Evolutionary conservation across 495 filamentous ascomycete genomes (phyloP), one percentile per base, ranked within the genome.

Genomic region (Penicillium bovifimosum): DNA sequence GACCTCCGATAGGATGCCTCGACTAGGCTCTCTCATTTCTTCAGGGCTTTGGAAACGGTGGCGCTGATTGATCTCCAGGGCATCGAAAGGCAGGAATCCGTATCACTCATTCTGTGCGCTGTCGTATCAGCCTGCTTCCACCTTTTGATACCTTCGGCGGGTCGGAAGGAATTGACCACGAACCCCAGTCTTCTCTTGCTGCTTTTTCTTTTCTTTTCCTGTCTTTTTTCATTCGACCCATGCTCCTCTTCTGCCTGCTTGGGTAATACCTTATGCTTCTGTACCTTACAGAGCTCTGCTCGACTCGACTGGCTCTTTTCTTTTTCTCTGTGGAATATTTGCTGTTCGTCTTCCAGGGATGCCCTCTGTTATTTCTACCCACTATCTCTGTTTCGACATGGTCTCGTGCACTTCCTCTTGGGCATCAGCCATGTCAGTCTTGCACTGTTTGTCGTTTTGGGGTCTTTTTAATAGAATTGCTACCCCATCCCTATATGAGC

Each of bases 31-130:
- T 35, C 32, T 24, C 31, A 9, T 9, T 34, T 34, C n/a, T 44
- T 47, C 59, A 62, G 60, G 62, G 59, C 59, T 60, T 49, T 65
- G 55, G 47, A 52, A 59, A 58, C 57, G 32, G 51, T 54, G 53
- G 58, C 58, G 55, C 45, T 55, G 58, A 32, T 32, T 31, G 42
- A 46, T 11, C 17, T 26, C 24, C 31, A 34, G 43, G 58, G 61
- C 49, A 57, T 63, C 57, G 60, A 61, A 36, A 40, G 54, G 61
- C 53, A 53, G 55, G 59, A 61, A 62, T 56, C 59, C 62, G 62
- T 62, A 65, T 64, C 62, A 59, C 61, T n/a, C 58, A 55, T 63
- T 60, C 54, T 57, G 54, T 61, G 61, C 45, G 60, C 62, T 66
- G 63, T 66, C 61, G 54, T 63, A 60, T 57, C 54, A 58, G 55